Conservation (phyloP, 169 alveolate genomes). For the Plasmodium gonderi region DNA sequence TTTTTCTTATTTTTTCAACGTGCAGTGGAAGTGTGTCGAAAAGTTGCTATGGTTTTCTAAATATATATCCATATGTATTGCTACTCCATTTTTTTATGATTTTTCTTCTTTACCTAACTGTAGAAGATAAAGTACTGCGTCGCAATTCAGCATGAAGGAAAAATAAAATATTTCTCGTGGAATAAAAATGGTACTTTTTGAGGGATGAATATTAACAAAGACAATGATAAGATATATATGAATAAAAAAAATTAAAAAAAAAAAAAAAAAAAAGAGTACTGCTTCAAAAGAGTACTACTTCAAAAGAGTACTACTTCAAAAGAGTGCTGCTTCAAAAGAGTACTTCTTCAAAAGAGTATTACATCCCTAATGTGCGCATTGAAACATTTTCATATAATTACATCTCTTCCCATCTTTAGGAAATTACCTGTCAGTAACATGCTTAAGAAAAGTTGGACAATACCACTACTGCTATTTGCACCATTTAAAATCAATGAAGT, state of each 20-base stretch:
- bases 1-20: too few species aligned
- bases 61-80: background rate
- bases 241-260: background rate
- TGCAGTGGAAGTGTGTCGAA: background rate
- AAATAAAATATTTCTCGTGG: constrained; percentile 51
- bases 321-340: too few species aligned
- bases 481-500: constrained; percentile 67
- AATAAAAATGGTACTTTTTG: constrained; percentile 51
- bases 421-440: constrained; percentile 71
- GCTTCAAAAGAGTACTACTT: too few species aligned
- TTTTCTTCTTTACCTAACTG: background rate
- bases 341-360: too few species aligned
- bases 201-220: background rate
- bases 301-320: too few species aligned
- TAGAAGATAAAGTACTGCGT: constrained; percentile 66
- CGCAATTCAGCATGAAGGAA: constrained; percentile 64
- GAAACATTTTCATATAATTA: background rate
- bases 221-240: background rate
- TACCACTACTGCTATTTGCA: constrained; percentile 63
- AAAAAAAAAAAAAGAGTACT: background rate
- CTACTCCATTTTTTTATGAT: background rate
- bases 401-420: constrained; percentile 8
- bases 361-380: background rate
- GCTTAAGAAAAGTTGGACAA: constrained; percentile 62
- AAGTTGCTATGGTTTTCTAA: background rate